phyloP scores from a whole-genome alignment of 2,329 filamentous ascomycete genomes.

The Simplicillium aogashimaense region DNA sequence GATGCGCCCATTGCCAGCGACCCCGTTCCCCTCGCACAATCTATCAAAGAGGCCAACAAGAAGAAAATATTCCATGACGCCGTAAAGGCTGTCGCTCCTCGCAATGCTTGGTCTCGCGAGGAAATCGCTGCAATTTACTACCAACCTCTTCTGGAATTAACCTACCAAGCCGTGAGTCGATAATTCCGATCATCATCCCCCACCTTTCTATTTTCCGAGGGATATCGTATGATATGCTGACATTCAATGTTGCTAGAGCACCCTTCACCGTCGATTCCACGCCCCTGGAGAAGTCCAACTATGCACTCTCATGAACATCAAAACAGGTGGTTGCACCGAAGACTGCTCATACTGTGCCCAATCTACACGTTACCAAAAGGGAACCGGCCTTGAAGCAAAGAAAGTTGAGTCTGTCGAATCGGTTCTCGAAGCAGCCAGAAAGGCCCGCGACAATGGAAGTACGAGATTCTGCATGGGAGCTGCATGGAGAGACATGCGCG shows the following conservation, averaged over 20 bases:
- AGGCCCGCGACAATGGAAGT: conserved; percentile 73
- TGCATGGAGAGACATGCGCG: conserved; percentile 89
- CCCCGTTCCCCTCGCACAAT: background rate
- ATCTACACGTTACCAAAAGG: conserved; percentile 68
- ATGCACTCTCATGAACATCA: conserved; percentile 95
- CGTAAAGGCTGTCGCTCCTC: conserved; percentile 47
- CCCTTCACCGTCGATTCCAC: conserved; percentile 77
- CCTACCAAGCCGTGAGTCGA: conserved; percentile 57
- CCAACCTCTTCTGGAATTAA: conserved; percentile 69
- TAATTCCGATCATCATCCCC: background rate
- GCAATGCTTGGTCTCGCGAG: conserved; percentile 71
- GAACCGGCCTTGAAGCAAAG: conserved; percentile 69
- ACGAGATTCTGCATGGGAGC: conserved; percentile 94
- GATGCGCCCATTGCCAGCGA: conserved; percentile 2
- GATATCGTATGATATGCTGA: too few relatives aligned
- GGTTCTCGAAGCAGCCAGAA: conserved; percentile 67
- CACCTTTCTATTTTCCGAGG: background rate
- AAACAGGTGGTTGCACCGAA: conserved; percentile 84
- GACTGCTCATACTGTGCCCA: conserved; percentile 92
- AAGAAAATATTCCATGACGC: conserved; percentile 35
- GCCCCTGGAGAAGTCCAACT: conserved; percentile 76
- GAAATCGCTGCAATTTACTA: conserved; percentile 78
- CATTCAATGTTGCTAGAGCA: conserved; percentile 38
- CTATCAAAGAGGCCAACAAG: conserved; percentile 4
- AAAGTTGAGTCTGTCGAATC: conserved; percentile 72